phyloP scores from a whole-genome alignment of 2,329 filamentous ascomycete species.

The Neoarthrinium moseri region DNA sequence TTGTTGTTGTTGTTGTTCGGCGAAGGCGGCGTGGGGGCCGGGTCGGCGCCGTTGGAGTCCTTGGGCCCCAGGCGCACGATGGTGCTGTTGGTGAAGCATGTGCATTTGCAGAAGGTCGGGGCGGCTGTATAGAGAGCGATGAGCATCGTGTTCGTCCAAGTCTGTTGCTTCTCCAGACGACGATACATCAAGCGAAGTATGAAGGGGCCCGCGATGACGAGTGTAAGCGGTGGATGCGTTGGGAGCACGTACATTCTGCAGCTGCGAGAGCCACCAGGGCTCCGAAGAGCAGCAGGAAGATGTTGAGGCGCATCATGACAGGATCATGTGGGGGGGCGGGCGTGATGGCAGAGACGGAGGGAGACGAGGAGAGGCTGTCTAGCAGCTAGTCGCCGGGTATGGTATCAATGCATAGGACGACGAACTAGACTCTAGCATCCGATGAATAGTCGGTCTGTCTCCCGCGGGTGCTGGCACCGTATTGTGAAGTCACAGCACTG shows the following conservation, averaged over 20 bases:
- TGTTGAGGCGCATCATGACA: conserved; percentile 23
- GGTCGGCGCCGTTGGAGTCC: conserved; percentile 26
- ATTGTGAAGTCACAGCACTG: too few relatives aligned
- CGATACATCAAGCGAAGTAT: too few relatives aligned
- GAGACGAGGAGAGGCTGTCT: background rate
- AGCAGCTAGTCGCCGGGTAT: too few relatives aligned
- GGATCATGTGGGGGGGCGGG: background rate
- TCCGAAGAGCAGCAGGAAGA: conserved; percentile 27
- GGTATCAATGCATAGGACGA: too few relatives aligned
- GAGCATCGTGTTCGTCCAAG: conserved; percentile 12
- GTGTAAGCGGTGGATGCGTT: background rate
- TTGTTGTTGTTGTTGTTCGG: conserved; percentile 15
- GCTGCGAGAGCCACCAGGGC: conserved; percentile 26
- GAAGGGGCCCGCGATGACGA: background rate
- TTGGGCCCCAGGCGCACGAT: conserved; percentile 60
- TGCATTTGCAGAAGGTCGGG: conserved; percentile 69
- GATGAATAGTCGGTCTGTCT: too few relatives aligned
- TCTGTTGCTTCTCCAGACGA: background rate
- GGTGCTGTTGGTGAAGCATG: conserved; percentile 68
- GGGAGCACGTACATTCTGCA: conserved; percentile 40
- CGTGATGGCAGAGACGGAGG: background rate
- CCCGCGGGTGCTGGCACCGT: too few relatives aligned
- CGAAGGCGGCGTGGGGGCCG: conserved; percentile 11
- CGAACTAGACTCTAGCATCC: too few relatives aligned
- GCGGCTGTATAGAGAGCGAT: conserved; percentile 42